Base-by-base conservation (phyloP, 1,139 yeast species). In the Suhomyces chickasaworum region DNA sequence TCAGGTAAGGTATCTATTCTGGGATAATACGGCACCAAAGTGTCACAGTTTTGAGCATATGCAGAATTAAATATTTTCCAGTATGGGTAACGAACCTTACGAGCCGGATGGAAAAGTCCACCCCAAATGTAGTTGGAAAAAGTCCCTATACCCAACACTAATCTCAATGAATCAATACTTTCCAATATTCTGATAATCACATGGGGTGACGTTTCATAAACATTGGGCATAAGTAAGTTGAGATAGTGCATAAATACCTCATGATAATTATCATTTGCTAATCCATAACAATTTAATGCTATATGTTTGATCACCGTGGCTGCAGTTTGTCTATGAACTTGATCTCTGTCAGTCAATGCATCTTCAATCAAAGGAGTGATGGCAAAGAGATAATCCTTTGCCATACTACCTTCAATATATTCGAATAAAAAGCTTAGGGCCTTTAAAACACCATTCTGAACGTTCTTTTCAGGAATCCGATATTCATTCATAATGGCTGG, bases 401-500 rank as follows among this genome's bases (percentile, higher is more conserved):
- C 85, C 71, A 84, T 75, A 15, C 60, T 46, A 7, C 87, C 88
- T 15, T 95, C 95, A 53, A 90, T 84, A 60, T 93, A 93, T 65
- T 95, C 99, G 67, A 93, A 89, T 78, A 93, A 75, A 58, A 95
- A 95, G n/a, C 96, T 79, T 71, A 91, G 70, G 0, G 98, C 90
- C 60, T 95, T 95, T 54, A 95, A 71, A 4, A 93, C 90, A 71
- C 99, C 99, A 63, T 93, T 93, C 61, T 93, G 98, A 6, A 93
- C 97, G 59, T 91, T 91, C 48, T 85, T 82, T 54, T 93, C 98
- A 0, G 97, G 97, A 4, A 88, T 87, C 45, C 95, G 77, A 61
- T 93, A 95, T 63, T 93, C 99, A 63, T 93, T 91, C 96, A 95
- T 89, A 38, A 95, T 71, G 0, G 97, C 96, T 0, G 99, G 99